These are phyloP conservation scores for Furcasterigmium furcatum DNA, from an alignment of 2,329 filamentous ascomycete genomes.

Conservation along the genomic window DNA sequence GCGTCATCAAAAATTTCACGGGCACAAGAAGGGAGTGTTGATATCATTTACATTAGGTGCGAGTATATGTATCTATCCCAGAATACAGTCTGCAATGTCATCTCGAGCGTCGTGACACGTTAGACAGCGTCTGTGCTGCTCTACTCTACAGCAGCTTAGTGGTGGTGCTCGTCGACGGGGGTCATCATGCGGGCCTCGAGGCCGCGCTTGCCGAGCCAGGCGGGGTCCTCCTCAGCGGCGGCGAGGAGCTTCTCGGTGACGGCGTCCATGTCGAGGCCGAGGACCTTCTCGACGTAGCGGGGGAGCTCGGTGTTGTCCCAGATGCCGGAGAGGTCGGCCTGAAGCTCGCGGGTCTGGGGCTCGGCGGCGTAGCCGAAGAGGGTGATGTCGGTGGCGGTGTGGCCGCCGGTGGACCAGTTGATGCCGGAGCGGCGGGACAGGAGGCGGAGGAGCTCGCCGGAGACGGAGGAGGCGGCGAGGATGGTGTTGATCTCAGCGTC, in stretches of 20 bases:
- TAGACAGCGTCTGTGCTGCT: too few species aligned
- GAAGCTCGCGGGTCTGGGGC: slow-evolving; percentile 9
- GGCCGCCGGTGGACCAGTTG: slow-evolving; percentile 20
- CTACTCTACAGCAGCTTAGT: too few species aligned
- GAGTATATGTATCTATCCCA: too few species aligned
- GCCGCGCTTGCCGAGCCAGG: slow-evolving; percentile 18
- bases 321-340: slow-evolving; percentile 16
- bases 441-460: slow-evolving; percentile 20
- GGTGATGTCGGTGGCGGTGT: slow-evolving; percentile 25
- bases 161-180: not conserved
- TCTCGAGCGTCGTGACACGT: not conserved
- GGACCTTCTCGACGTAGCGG: slow-evolving; percentile 17
- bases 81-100: too few species aligned
- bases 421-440: slow-evolving; percentile 16
- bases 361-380: slow-evolving; percentile 27
- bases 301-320: slow-evolving; percentile 21
- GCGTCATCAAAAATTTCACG: too few species aligned
- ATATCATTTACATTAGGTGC: too few species aligned
- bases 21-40: too few species aligned
- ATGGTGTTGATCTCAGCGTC: slow-evolving; percentile 22
- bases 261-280: slow-evolving; percentile 15
- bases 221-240: slow-evolving; percentile 10
- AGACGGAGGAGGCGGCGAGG: slow-evolving; percentile 19
- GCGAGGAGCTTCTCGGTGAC: slow-evolving; percentile 16
- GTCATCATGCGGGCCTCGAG: slow-evolving; percentile 2